Evolutionary conservation across 129 eudicot genomes (phyloP).

Genomic region (Smallanthus sonchifolius): DNA sequence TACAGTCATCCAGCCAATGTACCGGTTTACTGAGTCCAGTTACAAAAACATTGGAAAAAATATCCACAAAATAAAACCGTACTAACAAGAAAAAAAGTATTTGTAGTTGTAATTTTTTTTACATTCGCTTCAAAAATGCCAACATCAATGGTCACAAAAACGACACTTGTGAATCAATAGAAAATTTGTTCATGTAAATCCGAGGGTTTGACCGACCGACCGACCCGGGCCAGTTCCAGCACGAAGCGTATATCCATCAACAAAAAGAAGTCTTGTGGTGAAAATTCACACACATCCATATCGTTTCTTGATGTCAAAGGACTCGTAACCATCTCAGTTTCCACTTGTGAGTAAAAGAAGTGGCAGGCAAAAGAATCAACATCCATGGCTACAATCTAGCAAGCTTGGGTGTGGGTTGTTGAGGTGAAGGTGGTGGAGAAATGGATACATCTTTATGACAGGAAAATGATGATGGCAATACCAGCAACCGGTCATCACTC

Average conservation of each 20-base stretch:
- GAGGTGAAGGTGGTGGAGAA: constrained; percentile 23
- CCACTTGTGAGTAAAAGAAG: constrained; percentile 2
- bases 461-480: background rate
- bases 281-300: constrained; percentile 11
- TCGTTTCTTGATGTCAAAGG: constrained; percentile 13
- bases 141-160: background rate
- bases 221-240: background rate
- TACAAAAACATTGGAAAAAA: background rate
- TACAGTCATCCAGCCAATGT: too few species aligned
- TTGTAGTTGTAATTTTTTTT: background rate
- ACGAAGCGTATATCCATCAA: background rate
- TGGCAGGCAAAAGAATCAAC: background rate
- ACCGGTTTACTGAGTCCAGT: too few species aligned
- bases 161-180: background rate
- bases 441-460: background rate
- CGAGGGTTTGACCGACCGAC: background rate
- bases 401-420: constrained; percentile 24
- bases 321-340: background rate
- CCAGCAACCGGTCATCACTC: constrained; percentile 5
- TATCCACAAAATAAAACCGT: background rate
- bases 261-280: background rate
- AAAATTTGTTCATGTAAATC: background rate
- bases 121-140: background rate
- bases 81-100: background rate
- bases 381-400: constrained; percentile 18